Base-by-base conservation (phyloP, 441 rosid species). In the Populus hybrid region DNA sequence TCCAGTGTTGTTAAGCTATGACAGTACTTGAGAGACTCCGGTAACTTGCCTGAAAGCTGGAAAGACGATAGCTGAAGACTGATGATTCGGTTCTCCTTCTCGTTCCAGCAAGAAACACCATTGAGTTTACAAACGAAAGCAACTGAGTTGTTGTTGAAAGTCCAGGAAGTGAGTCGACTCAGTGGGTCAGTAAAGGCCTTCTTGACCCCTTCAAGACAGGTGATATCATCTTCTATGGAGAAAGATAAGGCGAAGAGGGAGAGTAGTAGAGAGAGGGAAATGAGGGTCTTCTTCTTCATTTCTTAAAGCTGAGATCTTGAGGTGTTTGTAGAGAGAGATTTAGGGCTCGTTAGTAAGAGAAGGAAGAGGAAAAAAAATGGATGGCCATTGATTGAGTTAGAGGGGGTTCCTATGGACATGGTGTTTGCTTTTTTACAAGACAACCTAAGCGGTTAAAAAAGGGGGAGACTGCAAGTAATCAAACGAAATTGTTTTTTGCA, bases 41-140 rank as follows among this genome's bases (percentile, higher is more conserved):
- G 97, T 70, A 94, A 64, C 75, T 66, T 67, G 28, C 99, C 95
- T 20, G 91, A 81, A 36, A 94, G 87, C 26, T 76, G 73, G 92
- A 90, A 88, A 5, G 80, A 90, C 1, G 82, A 63, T 30, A 92
- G 87, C 79, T 90, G 87, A 5, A 94, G 84, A 65, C 36, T 76
- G 69, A 89, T 72, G 9, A 94, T 81, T 79, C 97, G 87, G 71
- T 93, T 91, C 78, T 94, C 98, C 20, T 72, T 89, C 61, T 86
- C 91, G 78, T 92, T 94, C 99, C 97, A 93, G 75, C 98, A 94
- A n/a, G 92, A 42, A 71, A 93, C 94, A 10, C 97, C 97, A 3
- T 84, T 88, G 80, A 94, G 90, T 35, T 68, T 85, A 87, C 98
- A 94, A 23, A 94, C 71, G 72, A 87, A 86, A 21, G 89, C 94